Base-by-base conservation (phyloP, 2,329 filamentous ascomycete genomes). In the Nannizzia gypsea region DNA sequence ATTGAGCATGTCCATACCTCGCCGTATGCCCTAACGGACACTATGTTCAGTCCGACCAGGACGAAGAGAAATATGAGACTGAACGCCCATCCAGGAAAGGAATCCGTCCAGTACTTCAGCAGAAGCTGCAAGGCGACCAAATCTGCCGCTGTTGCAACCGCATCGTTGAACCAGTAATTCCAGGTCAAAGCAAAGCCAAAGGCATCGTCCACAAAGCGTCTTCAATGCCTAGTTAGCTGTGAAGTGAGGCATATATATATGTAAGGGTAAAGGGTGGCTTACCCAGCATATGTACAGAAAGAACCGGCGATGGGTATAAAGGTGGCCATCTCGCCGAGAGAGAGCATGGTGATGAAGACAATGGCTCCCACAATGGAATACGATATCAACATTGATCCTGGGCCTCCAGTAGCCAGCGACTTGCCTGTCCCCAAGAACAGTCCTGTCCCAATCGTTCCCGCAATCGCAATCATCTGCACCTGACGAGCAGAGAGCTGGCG, bases 401-500 rank as follows among this genome's bases (percentile, higher is more conserved):
- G 83, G 0, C 83, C 83, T 31, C 81, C 83, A 0, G 77, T 83
- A 0, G 81, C 77, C 42, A 86, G 70, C 3, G 81, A 80, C 66
- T 81, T 81, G 8, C 83, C 83, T 0, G 81, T 83, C 31, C 83
- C 83, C 4, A 86, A 74, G 64, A 86, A 86, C 3, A 86, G 70
- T 2, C 83, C 83, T 0, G 83, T 85, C 6, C 64, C 72, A 52
- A 76, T 76, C 5, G 73, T 76, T 22, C 74, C 74, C 4, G 72
- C 74, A 60, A 77, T 76, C 48, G 83, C 84, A 62, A 86, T 84
- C 82, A 86, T 85, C 71, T 86, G 83, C 9, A 86, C 81, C 68
- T 86, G 83, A n/a, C 83, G 79, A 15, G 81, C 74, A 1, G 80
- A 82, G 11, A 85, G 74, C 46, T 80, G 78, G 3, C 83, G 80